Evolutionary conservation across 192 early-diverging fungal species (phyloP).

Genomic region (Coemansia umbellata): DNA sequence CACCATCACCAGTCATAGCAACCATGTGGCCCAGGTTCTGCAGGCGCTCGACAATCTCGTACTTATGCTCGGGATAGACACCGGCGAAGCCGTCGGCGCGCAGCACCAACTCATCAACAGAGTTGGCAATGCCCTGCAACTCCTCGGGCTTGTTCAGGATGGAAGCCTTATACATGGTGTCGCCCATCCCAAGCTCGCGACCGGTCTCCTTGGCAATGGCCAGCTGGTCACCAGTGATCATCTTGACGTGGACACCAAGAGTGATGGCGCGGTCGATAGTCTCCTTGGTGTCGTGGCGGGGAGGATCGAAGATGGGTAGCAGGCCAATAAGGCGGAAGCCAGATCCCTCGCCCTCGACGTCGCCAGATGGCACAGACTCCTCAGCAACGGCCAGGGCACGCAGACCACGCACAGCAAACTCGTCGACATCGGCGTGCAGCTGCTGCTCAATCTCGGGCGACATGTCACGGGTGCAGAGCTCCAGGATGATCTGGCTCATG

Average conservation of each 20-base stretch:
- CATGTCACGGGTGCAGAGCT: conserved; percentile 70
- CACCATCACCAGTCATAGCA: conserved; percentile 72
- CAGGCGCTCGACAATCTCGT: conserved; percentile 65
- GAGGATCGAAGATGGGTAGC: conserved; percentile 74
- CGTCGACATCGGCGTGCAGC: conserved; percentile 65
- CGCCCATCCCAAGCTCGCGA: conserved; percentile 64
- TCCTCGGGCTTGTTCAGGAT: conserved; percentile 63
- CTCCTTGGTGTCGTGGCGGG: conserved; percentile 75
- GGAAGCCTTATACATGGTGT: conserved; percentile 66
- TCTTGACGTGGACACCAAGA: conserved; percentile 83
- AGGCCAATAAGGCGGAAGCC: conserved; percentile 69
- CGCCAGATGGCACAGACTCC: conserved; percentile 59
- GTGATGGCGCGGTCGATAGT: conserved; percentile 71
- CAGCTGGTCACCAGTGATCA: conserved; percentile 92
- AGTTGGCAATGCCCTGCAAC: conserved; percentile 53
- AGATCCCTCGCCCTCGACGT: conserved; percentile 56
- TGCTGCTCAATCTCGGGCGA: conserved; percentile 55
- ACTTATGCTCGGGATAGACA: conserved; percentile 68
- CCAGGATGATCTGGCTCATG: conserved; percentile 69
- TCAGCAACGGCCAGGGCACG: conserved; percentile 75
- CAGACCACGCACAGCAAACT: conserved; percentile 63
- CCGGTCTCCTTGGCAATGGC: conserved; percentile 85
- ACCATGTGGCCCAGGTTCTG: conserved; percentile 68
- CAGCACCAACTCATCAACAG: conserved; percentile 58
- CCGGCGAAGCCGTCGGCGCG: conserved; percentile 66